These are phyloP conservation scores for Aureobasidium sp. DNA, from an alignment of 2,329 filamentous ascomycete genomes.

Conservation along the genomic window DNA sequence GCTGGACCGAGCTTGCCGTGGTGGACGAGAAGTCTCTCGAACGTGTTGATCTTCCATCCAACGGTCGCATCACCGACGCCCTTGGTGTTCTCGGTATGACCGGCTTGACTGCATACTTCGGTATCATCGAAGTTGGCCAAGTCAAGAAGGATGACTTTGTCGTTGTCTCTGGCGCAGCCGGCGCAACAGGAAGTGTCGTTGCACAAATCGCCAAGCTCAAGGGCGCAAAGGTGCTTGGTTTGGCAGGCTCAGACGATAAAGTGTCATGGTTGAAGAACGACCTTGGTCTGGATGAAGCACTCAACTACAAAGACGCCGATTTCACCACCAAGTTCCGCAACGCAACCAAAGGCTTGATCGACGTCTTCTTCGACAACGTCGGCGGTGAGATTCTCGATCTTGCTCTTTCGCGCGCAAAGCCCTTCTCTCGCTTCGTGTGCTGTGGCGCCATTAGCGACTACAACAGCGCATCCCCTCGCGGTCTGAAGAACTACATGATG, in stretches of 20 bases:
- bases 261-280: slow-evolving; percentile 54
- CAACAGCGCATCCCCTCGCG: slow-evolving; percentile 48
- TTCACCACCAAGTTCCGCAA: slow-evolving; percentile 51
- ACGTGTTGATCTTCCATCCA: slow-evolving; percentile 18
- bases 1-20: slow-evolving; percentile 39
- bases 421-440: slow-evolving; percentile 59
- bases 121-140: slow-evolving; percentile 61
- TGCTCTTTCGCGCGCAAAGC: slow-evolving; percentile 55
- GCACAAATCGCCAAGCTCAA: slow-evolving; percentile 73
- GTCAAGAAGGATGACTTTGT: slow-evolving; percentile 66
- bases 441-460: slow-evolving; percentile 65
- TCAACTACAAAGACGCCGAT: slow-evolving; percentile 62
- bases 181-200: slow-evolving; percentile 68
- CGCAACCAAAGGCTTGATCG: slow-evolving; percentile 33
- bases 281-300: slow-evolving; percentile 58
- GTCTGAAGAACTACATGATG: slow-evolving; percentile 51
- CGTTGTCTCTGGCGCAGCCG: slow-evolving; percentile 70
- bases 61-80: slow-evolving; percentile 22
- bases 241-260: slow-evolving; percentile 62
- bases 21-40: slow-evolving; percentile 21
- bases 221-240: slow-evolving; percentile 57
- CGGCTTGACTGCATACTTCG: slow-evolving; percentile 69
- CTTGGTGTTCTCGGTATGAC: slow-evolving; percentile 49
- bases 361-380: slow-evolving; percentile 61
- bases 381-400: slow-evolving; percentile 63